Percentiles rank a stretch among this genome's conserved stretches.
Evolutionary conservation across 305 asterid genomes (phyloP).

Genomic region (Fraxinus greggii): DNA sequence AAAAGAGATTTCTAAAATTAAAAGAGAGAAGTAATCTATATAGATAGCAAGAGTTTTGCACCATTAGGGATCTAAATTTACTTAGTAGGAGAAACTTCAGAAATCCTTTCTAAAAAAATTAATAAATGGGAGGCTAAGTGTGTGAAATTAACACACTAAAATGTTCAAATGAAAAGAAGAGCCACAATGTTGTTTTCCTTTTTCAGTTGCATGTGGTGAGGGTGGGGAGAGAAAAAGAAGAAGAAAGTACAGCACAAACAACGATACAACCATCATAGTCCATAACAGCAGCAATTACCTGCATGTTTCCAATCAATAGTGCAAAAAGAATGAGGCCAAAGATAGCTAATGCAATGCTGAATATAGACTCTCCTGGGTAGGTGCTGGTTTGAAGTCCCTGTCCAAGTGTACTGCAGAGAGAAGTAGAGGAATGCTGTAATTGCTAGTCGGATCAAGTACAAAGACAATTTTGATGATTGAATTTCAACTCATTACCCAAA

Average conservation of each 20-base stretch:
- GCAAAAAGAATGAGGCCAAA: slow-evolving; percentile 97
- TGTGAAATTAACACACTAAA: neutral
- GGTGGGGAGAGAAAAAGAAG: neutral
- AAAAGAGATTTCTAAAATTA: neutral
- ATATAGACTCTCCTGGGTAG: slow-evolving; percentile 89
- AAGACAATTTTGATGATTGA: neutral
- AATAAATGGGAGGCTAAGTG: neutral
- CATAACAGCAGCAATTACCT: slow-evolving; percentile 47
- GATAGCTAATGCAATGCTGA: slow-evolving; percentile 95
- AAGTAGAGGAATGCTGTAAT: slow-evolving; percentile 18
- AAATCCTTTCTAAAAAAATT: neutral
- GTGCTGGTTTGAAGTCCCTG: slow-evolving; percentile 99
- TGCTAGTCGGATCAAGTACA: neutral
- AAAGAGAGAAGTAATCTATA: neutral
- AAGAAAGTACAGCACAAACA: slow-evolving; percentile 6
- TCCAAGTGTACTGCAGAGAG: slow-evolving; percentile 84
- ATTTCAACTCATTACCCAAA: neutral
- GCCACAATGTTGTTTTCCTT: neutral
- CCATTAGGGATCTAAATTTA: neutral
- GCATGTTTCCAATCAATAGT: slow-evolving; percentile 98
- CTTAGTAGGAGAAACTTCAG: neutral
- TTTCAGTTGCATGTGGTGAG: neutral
- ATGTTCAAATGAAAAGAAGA: neutral
- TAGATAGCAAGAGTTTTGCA: neutral
- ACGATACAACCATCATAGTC: neutral